Base-by-base conservation (phyloP, 106 monocot genomes). In the Dendrobium huoshanense region DNA sequence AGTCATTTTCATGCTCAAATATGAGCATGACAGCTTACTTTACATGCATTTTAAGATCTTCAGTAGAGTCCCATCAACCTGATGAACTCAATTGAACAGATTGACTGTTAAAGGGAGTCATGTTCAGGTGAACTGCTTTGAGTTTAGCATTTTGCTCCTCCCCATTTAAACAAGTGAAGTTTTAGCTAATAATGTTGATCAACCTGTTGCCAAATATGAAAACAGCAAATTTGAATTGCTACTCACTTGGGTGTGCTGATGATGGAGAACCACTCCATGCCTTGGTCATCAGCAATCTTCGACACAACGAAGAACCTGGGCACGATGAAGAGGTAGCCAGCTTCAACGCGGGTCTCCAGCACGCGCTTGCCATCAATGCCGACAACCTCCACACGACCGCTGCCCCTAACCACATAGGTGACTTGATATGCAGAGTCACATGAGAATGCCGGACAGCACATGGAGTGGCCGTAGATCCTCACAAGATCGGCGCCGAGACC, bases 181-280 rank as follows among this genome's bases (percentile, higher is more conserved):
- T 37, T 37, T 37, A 37, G 45, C 8, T 45, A 7, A n/a, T n/a
- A n/a, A 9, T 45, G 6, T 45, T 9, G 45, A 45, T 45, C 45
- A 45, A 45, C 45, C 45, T 45, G 45, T 45, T 45, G 45, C 0
- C 45, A 45, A 5, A 45, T 7, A 45, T 45, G 45, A 45, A 45
- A 45, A 45, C 51, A 51, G 15, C 9, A 31, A 54, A 54, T 22
- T 18, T n/a, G 31, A 16, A 22, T 27, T 78, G 41, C 54, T 55
- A 75, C 92, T 85, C 84, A 91, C 91, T 93, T 88, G 40, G 93
- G 96, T 5, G 93, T 93, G 83, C 91, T 88, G 84, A 96, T 88
- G 61, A 96, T 91, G 80, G 95, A 96, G 87, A 96, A 96, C 96
- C 96, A 96, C 67, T 86, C 77, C 91, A 96, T 82, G 65, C 95